Conservation (phyloP, 768 basidiomycete genomes). For the Tricholoma hemisulphureum region DNA sequence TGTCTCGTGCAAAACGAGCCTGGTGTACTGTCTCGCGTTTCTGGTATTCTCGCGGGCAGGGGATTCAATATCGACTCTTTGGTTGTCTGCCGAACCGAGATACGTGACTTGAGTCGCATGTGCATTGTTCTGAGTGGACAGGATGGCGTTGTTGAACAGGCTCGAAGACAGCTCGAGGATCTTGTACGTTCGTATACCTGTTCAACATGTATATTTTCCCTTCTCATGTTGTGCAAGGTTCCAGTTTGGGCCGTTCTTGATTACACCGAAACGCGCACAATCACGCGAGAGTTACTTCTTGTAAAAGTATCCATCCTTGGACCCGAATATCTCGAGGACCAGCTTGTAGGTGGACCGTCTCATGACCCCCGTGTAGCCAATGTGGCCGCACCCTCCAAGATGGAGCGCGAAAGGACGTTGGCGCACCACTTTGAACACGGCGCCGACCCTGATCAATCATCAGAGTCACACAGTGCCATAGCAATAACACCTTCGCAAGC, state of each 20-base stretch:
- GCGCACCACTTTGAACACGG: slow-evolving; percentile 78
- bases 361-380: slow-evolving; percentile 62
- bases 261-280: slow-evolving; percentile 90
- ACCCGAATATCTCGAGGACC: slow-evolving; percentile 93
- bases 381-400: slow-evolving; percentile 43
- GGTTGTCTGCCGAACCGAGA: slow-evolving; percentile 97
- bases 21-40: slow-evolving; percentile 97
- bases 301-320: slow-evolving; percentile 97
- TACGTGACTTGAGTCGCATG: slow-evolving; percentile 96
- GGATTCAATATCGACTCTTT: slow-evolving; percentile 99
- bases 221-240: slow-evolving; percentile 54
- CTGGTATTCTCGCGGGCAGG: slow-evolving; percentile 93
- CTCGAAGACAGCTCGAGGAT: slow-evolving; percentile 92
- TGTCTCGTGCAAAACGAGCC: slow-evolving; percentile 99
- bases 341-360: slow-evolving; percentile 81
- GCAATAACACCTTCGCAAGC: slow-evolving; percentile 80
- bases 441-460: slow-evolving; percentile 33
- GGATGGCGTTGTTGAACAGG: slow-evolving; percentile 97
- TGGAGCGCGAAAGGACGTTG: slow-evolving; percentile 67
- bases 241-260: slow-evolving; percentile 99
- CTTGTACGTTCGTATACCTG: slow-evolving; percentile 56
- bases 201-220: not conserved
- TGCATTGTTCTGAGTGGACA: slow-evolving; percentile 96
- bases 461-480: slow-evolving; percentile 24
- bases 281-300: slow-evolving; percentile 91